Evolutionary conservation across 805 yeast species (phyloP).

Genomic region (Barnettozyma botsteinii): DNA sequence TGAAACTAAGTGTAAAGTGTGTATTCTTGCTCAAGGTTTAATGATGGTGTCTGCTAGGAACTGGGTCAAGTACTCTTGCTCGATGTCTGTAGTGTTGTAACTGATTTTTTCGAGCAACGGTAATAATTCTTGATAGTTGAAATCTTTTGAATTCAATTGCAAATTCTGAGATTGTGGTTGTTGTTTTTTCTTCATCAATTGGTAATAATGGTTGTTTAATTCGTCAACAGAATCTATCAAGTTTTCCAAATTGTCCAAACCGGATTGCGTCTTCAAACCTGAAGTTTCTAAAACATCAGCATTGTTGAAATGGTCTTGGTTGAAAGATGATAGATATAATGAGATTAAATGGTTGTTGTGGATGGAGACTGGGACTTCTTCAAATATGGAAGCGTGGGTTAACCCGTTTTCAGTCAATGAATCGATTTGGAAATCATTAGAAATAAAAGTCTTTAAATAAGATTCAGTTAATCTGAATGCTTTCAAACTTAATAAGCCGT

Average conservation of each 20-base stretch:
- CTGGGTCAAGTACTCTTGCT: slow-evolving; percentile 20
- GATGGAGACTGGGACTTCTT: slow-evolving; percentile 61
- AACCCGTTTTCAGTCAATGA: slow-evolving; percentile 54
- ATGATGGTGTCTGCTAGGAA: slow-evolving; percentile 20
- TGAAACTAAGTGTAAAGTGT: too few species aligned
- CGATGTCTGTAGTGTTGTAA: slow-evolving; percentile 23
- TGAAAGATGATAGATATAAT: slow-evolving; percentile 39
- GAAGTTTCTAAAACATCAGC: slow-evolving; percentile 17
- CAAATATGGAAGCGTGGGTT: slow-evolving; percentile 59
- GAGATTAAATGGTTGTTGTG: slow-evolving; percentile 65
- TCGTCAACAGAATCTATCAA: slow-evolving; percentile 25
- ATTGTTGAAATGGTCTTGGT: slow-evolving; percentile 18
- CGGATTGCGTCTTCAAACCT: slow-evolving; percentile 15
- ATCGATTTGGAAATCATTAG: slow-evolving; percentile 60
- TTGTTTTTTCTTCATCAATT: slow-evolving; percentile 21
- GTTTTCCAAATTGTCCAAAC: slow-evolving; percentile 17
- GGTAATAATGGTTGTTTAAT: slow-evolving; percentile 22
- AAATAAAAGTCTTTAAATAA: slow-evolving; percentile 46
- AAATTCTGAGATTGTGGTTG: slow-evolving; percentile 2
- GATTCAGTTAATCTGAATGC: slow-evolving; percentile 62
- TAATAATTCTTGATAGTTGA: slow-evolving; percentile 24
- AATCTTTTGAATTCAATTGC: slow-evolving; percentile 5
- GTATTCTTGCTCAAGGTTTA: slow-evolving; percentile 19
- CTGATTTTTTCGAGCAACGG: slow-evolving; percentile 27
- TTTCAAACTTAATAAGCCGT: slow-evolving; percentile 57